These are phyloP conservation scores for Shiraia sp. DNA, from an alignment of 2,329 filamentous ascomycete species.

Conservation along the genomic window DNA sequence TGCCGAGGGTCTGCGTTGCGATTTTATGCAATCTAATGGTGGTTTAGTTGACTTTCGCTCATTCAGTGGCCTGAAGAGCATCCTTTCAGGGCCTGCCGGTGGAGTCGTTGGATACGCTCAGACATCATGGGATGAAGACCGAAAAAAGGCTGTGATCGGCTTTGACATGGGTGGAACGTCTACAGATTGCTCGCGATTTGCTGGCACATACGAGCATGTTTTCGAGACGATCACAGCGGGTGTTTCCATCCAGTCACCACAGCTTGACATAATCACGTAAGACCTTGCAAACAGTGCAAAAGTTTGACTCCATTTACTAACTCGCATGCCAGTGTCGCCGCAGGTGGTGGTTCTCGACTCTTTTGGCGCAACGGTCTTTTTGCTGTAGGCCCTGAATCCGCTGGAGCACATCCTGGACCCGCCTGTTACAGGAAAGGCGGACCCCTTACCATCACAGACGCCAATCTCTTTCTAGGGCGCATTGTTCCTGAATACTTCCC, in stretches of 20 bases:
- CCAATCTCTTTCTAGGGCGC: conserved; percentile 40
- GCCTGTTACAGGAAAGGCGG: conserved; percentile 42
- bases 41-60: conserved; percentile 29
- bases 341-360: conserved; percentile 52
- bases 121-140: conserved; percentile 34
- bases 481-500: conserved; percentile 36
- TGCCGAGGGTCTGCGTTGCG: conserved; percentile 28
- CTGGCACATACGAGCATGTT: conserved; percentile 33
- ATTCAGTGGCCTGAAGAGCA: conserved; percentile 36
- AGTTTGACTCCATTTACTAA: too few relatives aligned
- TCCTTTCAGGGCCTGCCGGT: conserved; percentile 41
- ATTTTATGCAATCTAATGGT: conserved; percentile 44
- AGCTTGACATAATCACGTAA: too few relatives aligned
- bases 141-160: conserved; percentile 32
- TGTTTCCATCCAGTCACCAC: conserved; percentile 36
- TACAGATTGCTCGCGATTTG: conserved; percentile 41
- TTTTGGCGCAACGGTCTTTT: conserved; percentile 29
- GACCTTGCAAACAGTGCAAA: too few relatives aligned
- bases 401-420: conserved; percentile 44
- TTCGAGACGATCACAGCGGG: conserved; percentile 38
- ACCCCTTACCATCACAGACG: conserved; percentile 41
- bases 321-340: too few relatives aligned
- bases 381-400: conserved; percentile 25
- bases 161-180: conserved; percentile 37
- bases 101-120: conserved; percentile 40